A percentile compares a stretch with the other conserved stretches of the same genome.
phyloP scores from a whole-genome alignment of 306 rosid species.

The Fragaria vesca region DNA sequence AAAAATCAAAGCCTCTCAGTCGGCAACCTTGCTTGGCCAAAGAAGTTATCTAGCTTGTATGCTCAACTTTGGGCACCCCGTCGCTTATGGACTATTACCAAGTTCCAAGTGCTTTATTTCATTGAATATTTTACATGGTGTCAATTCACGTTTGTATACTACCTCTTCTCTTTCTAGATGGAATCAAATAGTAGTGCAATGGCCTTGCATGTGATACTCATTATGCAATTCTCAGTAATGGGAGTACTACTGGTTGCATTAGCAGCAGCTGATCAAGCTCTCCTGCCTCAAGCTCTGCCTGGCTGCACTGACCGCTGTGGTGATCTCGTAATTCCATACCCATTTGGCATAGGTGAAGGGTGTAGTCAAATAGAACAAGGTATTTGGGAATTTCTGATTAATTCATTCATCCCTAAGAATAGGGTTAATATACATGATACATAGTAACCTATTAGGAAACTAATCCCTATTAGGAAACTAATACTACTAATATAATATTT shows the following conservation, averaged over 20 bases:
- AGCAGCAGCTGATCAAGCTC: not conserved
- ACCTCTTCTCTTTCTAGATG: not conserved
- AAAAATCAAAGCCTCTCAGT: not conserved
- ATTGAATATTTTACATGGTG: not conserved
- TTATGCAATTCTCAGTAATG: not conserved
- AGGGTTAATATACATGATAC: no score
- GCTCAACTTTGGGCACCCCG: not conserved
- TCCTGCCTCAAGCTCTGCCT: not conserved
- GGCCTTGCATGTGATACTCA: not conserved
- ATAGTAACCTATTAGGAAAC: no score
- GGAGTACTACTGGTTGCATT: not conserved
- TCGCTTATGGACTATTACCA: not conserved
- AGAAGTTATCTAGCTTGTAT: not conserved
- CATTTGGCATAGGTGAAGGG: constrained; percentile 14
- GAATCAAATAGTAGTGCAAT: not conserved
- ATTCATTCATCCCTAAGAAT: no score
- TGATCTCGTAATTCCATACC: not conserved
- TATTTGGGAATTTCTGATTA: no score
- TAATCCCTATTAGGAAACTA: no score
- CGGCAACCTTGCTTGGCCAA: not conserved
- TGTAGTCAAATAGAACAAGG: no score
- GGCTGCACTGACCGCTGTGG: constrained; percentile 6
- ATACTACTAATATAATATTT: no score
- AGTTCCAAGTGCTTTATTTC: not conserved
- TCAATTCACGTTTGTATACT: not conserved